These are phyloP conservation scores for Mrakia blollopis DNA, from an alignment of 768 basidiomycete genomes.

Conservation along the genomic window DNA sequence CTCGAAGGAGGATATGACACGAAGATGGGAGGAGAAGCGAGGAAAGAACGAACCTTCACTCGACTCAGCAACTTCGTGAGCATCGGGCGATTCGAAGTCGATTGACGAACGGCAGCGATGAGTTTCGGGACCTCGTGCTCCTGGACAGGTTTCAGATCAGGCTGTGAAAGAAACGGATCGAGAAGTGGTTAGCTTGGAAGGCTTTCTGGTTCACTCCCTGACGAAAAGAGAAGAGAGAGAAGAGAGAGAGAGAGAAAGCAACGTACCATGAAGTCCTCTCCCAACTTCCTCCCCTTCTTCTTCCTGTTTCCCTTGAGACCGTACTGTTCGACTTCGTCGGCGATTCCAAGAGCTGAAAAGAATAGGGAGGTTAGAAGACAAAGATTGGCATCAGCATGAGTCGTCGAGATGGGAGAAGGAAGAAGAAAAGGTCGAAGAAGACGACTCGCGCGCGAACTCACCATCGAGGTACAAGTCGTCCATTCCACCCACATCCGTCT, in stretches of 20 bases:
- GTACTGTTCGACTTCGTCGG: slow-evolving; percentile 76
- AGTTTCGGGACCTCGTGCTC: slow-evolving; percentile 84
- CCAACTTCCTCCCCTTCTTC: slow-evolving; percentile 86
- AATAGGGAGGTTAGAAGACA: background rate
- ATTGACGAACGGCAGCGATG: slow-evolving; percentile 83
- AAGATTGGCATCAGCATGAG: background rate
- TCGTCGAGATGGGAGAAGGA: background rate
- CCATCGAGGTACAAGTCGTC: slow-evolving; percentile 93
- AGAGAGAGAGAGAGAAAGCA: background rate
- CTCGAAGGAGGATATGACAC: too few relatives aligned
- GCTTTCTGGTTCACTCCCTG: background rate
- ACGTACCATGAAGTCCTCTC: slow-evolving; percentile 83
- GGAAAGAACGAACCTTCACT: slow-evolving; percentile 58
- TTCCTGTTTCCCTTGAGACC: slow-evolving; percentile 82
- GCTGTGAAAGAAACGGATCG: slow-evolving; percentile 50
- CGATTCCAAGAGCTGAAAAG: slow-evolving; percentile 75
- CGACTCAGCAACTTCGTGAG: slow-evolving; percentile 76
- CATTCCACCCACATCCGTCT: slow-evolving; percentile 90
- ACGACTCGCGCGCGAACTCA: slow-evolving; percentile 42
- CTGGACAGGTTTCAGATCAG: slow-evolving; percentile 66
- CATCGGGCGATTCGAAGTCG: slow-evolving; percentile 68
- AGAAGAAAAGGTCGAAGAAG: background rate
- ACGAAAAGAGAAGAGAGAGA: background rate
- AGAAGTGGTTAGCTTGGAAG: background rate
- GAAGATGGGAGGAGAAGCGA: too few relatives aligned